phyloP scores from a whole-genome alignment of 2,329 filamentous ascomycete genomes.

The Thermoascus crustaceus region DNA sequence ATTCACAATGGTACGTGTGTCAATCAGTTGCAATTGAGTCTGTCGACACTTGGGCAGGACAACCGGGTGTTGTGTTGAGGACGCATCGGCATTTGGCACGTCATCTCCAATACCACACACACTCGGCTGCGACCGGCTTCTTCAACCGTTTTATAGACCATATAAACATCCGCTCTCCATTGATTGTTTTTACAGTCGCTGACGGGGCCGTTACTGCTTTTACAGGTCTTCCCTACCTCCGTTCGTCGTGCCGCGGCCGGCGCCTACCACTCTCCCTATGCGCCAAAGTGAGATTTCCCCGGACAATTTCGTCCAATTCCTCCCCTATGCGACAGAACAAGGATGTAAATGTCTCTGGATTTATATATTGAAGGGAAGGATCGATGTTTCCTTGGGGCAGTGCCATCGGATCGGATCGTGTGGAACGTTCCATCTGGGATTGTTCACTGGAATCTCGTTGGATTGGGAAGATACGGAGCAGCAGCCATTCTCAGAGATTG shows the following conservation, averaged over 20 bases:
- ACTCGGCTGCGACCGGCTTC: background rate
- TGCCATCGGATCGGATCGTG: too few species aligned
- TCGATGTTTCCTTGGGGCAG: too few species aligned
- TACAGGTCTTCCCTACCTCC: constrained; percentile 19
- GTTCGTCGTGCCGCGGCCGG: constrained; percentile 32
- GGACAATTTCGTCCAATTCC: constrained; percentile 13
- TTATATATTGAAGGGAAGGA: too few species aligned
- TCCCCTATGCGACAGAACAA: background rate
- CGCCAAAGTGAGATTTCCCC: constrained; percentile 44
- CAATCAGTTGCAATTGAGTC: background rate
- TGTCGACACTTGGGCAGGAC: too few species aligned
- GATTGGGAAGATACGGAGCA: too few species aligned
- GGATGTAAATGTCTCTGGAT: too few species aligned
- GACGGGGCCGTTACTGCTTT: background rate
- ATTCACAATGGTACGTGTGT: background rate
- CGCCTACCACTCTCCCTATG: constrained; percentile 50
- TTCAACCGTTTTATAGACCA: too few species aligned
- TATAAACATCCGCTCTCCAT: background rate
- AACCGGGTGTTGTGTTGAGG: too few species aligned
- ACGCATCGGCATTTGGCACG: too few species aligned
- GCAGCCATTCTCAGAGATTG: too few species aligned
- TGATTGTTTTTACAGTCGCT: background rate
- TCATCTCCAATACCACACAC: background rate
- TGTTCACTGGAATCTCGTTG: too few species aligned
- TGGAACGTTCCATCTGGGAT: too few species aligned